phyloP scores from a whole-genome alignment of 305 asterid species.

The Fraxinus platypoda region DNA sequence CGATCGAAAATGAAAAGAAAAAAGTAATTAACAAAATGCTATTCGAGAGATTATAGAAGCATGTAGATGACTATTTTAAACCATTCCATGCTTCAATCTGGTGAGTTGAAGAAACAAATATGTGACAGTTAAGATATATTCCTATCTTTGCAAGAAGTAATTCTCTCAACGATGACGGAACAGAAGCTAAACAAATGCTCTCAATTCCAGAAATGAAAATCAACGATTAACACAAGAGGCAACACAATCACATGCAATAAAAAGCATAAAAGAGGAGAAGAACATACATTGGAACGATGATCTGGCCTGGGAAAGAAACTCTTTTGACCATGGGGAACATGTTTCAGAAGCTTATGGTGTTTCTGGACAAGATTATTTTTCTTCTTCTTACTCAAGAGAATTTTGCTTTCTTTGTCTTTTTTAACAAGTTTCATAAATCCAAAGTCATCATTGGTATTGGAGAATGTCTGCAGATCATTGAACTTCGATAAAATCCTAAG shows the following conservation, averaged over 20 bases:
- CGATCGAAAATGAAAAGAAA: background rate
- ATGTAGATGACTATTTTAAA: background rate
- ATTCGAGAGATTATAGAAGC: background rate
- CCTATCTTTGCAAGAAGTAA: background rate
- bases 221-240: background rate
- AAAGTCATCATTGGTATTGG: conserved; percentile 28
- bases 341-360: conserved; percentile 38
- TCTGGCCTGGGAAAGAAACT: conserved; percentile 31
- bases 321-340: conserved; percentile 35
- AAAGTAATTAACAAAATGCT: background rate
- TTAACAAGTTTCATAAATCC: conserved; percentile 36
- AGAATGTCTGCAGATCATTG: conserved; percentile 30
- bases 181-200: background rate
- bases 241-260: background rate
- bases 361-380: conserved; percentile 43
- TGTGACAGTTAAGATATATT: background rate
- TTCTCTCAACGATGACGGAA: background rate
- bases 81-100: background rate
- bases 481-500: conserved; percentile 71
- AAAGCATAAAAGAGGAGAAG: conserved; percentile 11
- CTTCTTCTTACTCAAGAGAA: conserved; percentile 43
- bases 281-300: conserved; percentile 41
- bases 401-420: conserved; percentile 38
- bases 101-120: background rate
- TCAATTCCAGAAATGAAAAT: background rate